Percentiles rank a stretch among this genome's conserved stretches.
Evolutionary conservation across 2,329 filamentous ascomycete genomes (phyloP).

Genomic region (Ophiostoma piceae): DNA sequence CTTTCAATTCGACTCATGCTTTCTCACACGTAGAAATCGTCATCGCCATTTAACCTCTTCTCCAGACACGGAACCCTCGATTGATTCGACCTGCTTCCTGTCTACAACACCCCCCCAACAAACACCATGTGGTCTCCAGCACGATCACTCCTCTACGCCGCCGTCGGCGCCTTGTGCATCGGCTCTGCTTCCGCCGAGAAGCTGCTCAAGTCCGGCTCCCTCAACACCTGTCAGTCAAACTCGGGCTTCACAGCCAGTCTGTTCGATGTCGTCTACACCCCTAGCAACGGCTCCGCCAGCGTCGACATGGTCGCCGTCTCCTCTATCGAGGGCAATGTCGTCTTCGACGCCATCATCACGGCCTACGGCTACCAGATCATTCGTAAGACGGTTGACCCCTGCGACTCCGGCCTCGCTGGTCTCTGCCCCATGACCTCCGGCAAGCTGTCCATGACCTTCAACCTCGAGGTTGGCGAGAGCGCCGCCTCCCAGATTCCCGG

Average conservation of each 20-base stretch:
- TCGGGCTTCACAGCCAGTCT: conserved; percentile 73
- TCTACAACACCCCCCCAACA: conserved; percentile 12
- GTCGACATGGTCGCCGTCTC: conserved; percentile 70
- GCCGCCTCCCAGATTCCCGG: conserved; percentile 61
- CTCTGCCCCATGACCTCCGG: conserved; percentile 79
- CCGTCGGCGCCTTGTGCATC: conserved; percentile 33
- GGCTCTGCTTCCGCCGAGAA: conserved; percentile 38
- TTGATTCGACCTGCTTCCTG: conserved; percentile 11
- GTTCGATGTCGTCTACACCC: conserved; percentile 69
- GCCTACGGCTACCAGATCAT: conserved; percentile 69
- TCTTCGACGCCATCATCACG: conserved; percentile 62
- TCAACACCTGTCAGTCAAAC: conserved; percentile 69
- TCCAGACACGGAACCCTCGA: neutral
- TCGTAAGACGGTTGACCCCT: conserved; percentile 62
- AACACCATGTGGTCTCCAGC: conserved; percentile 30
- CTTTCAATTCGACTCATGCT: neutral
- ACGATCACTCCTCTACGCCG: conserved; percentile 44
- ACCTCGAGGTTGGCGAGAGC: conserved; percentile 51
- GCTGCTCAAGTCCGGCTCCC: conserved; percentile 47
- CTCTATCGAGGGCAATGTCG: conserved; percentile 66
- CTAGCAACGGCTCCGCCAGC: conserved; percentile 56
- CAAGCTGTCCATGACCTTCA: conserved; percentile 49
- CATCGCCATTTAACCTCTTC: neutral
- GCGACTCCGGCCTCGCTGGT: conserved; percentile 56
- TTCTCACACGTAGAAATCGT: neutral